Conservation (phyloP, 176 grass and related monocot genomes). For the Guadua angustifolia region DNA sequence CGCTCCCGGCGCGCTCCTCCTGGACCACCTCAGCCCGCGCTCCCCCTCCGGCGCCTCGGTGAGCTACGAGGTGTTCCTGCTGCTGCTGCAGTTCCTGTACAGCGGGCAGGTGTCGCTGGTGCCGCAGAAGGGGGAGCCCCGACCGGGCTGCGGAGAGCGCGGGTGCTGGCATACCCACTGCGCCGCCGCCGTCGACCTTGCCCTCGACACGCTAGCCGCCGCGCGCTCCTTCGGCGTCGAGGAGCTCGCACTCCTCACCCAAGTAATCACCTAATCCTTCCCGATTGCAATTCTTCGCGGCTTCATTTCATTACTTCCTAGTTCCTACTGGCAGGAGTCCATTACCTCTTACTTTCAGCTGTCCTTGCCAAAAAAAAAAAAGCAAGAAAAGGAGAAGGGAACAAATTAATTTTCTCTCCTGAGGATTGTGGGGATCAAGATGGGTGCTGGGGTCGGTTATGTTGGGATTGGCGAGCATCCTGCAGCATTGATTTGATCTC, state of each 20-base stretch:
- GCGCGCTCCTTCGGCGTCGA: conserved; percentile 92
- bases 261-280: conserved; percentile 43
- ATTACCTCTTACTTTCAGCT: not conserved
- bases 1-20: conserved; percentile 34
- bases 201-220: conserved; percentile 83
- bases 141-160: conserved; percentile 78
- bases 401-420: not conserved
- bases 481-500: conserved; percentile 66
- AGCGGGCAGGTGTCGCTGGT: conserved; percentile 96
- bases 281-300: not conserved
- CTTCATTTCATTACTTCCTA: not conserved
- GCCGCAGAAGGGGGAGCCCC: conserved; percentile 93
- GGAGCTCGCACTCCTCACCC: conserved; percentile 87
- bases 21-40: conserved; percentile 62
- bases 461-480: conserved; percentile 71
- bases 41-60: conserved; percentile 71
- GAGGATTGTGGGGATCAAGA: conserved; percentile 59
- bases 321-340: not conserved
- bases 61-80: conserved; percentile 96
- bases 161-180: conserved; percentile 98
- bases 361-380: not conserved
- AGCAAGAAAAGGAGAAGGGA: not conserved
- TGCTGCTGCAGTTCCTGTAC: conserved; percentile 97
- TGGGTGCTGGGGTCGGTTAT: conserved; percentile 52
- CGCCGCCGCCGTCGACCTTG: conserved; percentile 96